Percentiles rank a stretch among this genome's conserved stretches.
phyloP scores from a whole-genome alignment of 129 eudicot genomes.

The Lactuca sativa region DNA sequence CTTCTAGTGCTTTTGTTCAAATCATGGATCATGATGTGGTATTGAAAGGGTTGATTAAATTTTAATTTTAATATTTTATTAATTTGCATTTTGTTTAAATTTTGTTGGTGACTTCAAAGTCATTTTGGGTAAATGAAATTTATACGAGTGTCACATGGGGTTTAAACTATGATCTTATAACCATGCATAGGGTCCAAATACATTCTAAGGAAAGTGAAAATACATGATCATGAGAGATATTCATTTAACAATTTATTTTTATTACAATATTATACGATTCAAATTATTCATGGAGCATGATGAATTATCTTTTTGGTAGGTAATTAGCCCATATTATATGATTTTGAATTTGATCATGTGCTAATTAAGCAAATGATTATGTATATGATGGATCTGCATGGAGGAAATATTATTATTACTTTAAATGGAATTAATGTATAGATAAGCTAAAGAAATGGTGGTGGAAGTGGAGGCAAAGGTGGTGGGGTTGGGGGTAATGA shows the following conservation, averaged over 20 bases:
- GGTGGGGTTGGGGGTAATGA: not conserved
- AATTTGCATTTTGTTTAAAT: not conserved
- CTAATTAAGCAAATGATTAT: conserved; percentile 11
- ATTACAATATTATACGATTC: not conserved
- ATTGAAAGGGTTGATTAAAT: not conserved
- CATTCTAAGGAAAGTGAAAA: too few relatives aligned
- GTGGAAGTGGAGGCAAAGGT: conserved; percentile 17
- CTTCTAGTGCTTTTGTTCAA: conserved; percentile 12
- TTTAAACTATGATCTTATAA: too few relatives aligned
- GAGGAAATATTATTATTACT: conserved; percentile 13
- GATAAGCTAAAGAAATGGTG: not conserved
- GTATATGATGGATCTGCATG: not conserved
- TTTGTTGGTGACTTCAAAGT: too few relatives aligned
- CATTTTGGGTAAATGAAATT: not conserved
- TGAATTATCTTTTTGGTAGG: not conserved
- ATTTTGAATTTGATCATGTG: not conserved
- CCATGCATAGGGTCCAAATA: too few relatives aligned
- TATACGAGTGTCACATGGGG: not conserved
- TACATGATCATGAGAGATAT: too few relatives aligned
- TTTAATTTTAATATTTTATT: too few relatives aligned
- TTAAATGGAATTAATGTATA: not conserved
- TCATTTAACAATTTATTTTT: not conserved
- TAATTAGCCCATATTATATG: not conserved
- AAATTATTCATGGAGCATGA: not conserved
- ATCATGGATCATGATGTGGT: conserved; percentile 6